Conservation (phyloP, 1,284 basidiomycete species). For the Vanrija sp. region DNA sequence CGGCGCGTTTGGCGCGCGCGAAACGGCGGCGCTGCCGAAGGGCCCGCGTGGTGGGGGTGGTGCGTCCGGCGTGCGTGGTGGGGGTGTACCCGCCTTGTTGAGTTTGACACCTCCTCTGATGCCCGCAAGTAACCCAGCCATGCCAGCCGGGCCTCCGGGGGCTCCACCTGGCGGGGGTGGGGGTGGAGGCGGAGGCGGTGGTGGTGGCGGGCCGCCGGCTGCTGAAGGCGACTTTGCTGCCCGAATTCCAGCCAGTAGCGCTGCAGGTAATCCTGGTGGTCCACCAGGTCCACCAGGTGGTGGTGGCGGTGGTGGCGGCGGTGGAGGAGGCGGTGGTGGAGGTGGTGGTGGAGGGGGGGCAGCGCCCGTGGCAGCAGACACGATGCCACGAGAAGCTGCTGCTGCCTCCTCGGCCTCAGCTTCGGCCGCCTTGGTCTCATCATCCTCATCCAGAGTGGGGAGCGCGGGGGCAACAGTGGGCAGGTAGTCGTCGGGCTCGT, state of each 20-base stretch:
- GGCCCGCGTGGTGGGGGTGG: constrained; percentile 7
- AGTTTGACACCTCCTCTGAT: constrained; percentile 44
- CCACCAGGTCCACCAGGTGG: constrained; percentile 8
- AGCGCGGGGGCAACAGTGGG: constrained; percentile 20
- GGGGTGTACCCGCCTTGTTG: constrained; percentile 15
- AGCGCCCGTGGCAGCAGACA: background rate
- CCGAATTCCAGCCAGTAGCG: no score
- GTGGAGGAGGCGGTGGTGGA: constrained; percentile 17
- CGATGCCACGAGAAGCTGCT: background rate
- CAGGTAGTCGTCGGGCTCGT: constrained; percentile 17
- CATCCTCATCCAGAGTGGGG: constrained; percentile 49
- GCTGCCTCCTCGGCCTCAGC: constrained; percentile 10
- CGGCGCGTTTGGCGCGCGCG: constrained; percentile 37
- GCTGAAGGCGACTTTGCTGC: background rate
- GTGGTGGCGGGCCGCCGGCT: constrained; percentile 12
- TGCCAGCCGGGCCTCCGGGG: constrained; percentile 18
- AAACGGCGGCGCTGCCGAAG: constrained; percentile 14
- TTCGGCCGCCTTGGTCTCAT: constrained; percentile 21
- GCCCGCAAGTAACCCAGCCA: constrained; percentile 43
- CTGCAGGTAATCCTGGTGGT: background rate
- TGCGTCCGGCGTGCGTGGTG: constrained; percentile 2
- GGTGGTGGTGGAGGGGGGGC: constrained; percentile 11
- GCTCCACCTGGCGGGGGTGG: constrained; percentile 43
- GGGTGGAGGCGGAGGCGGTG: constrained; percentile 35
- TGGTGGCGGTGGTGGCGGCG: constrained; percentile 27